Percentiles rank a stretch among this genome's conserved stretches.
phyloP scores from a whole-genome alignment of 179 eudicot genomes.

The Amaranthus tricolor region DNA sequence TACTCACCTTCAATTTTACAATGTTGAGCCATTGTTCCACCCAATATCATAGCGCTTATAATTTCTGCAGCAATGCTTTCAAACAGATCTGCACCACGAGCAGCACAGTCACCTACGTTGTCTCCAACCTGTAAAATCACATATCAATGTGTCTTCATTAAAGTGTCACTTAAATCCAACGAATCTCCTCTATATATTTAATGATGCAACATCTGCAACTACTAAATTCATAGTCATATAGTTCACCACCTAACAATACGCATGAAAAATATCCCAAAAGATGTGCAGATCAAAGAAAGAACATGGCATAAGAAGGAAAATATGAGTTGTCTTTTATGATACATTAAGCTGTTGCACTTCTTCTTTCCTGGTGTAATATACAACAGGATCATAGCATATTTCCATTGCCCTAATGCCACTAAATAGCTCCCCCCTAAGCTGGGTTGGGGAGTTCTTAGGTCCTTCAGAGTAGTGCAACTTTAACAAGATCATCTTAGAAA shows the following conservation, averaged over 20 bases:
- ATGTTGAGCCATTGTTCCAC: slow-evolving; percentile 95
- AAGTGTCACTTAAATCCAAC: background rate
- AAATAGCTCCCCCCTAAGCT: too few relatives aligned
- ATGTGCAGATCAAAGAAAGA: background rate
- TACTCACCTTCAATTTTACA: slow-evolving; percentile 90
- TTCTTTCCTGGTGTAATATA: background rate
- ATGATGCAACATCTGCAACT: background rate
- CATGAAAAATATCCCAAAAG: background rate
- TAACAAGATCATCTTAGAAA: background rate
- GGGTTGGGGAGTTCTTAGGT: background rate
- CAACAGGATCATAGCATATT: background rate
- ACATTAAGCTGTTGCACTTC: background rate
- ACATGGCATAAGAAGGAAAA: background rate
- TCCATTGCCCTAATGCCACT: too few relatives aligned
- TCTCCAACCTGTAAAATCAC: slow-evolving; percentile 85
- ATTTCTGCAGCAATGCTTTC: slow-evolving; percentile 99
- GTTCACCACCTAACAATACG: background rate
- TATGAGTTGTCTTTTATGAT: background rate
- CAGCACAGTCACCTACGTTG: slow-evolving; percentile 99
- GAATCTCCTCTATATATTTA: background rate
- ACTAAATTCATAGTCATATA: background rate
- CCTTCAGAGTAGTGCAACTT: background rate
- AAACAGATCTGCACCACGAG: slow-evolving; percentile 99
- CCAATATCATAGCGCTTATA: slow-evolving; percentile 98
- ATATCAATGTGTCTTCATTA: slow-evolving; percentile 6